A percentile compares a stretch with the other conserved stretches of the same genome.
Evolutionary conservation across 768 basidiomycete species (phyloP).

Genomic region (Tricholoma flavovirens): DNA sequence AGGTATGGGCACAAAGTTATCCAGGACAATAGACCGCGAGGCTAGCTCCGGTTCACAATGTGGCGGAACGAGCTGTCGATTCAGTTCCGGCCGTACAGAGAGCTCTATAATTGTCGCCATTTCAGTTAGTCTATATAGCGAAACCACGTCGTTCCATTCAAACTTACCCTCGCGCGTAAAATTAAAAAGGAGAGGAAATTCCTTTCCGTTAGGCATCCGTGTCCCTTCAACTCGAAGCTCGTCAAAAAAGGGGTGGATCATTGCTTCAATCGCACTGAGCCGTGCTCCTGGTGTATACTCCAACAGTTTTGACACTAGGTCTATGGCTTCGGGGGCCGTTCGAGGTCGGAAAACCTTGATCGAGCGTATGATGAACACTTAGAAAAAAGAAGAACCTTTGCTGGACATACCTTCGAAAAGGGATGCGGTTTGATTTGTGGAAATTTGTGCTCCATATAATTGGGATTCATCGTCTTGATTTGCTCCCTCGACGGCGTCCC

Average conservation of each 20-base stretch:
- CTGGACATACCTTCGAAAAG: conserved; percentile 77
- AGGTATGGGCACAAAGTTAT: conserved; percentile 96
- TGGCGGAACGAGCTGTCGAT: conserved; percentile 83
- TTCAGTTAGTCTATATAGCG: background rate
- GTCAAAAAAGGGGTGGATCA: conserved; percentile 96
- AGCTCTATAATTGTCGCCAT: conserved; percentile 54
- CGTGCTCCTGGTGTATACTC: conserved; percentile 98
- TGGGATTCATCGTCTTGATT: conserved; percentile 99
- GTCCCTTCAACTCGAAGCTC: conserved; percentile 88
- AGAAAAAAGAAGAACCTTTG: background rate
- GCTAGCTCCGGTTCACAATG: conserved; percentile 87
- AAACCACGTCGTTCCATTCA: background rate
- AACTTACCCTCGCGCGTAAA: conserved; percentile 55
- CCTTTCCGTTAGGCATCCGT: conserved; percentile 59
- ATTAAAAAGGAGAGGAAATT: background rate
- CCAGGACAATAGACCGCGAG: conserved; percentile 79
- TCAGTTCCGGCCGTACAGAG: conserved; percentile 93
- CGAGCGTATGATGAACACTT: conserved; percentile 11
- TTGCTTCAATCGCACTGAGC: conserved; percentile 83
- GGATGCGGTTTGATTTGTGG: conserved; percentile 99
- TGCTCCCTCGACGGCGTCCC: conserved; percentile 98
- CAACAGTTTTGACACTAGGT: conserved; percentile 88
- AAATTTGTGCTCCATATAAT: conserved; percentile 99
- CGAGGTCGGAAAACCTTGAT: conserved; percentile 93
- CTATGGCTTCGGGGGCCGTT: conserved; percentile 93